Conservation (phyloP, 352 stramenopile species). For the Phytopythium aichiense region DNA sequence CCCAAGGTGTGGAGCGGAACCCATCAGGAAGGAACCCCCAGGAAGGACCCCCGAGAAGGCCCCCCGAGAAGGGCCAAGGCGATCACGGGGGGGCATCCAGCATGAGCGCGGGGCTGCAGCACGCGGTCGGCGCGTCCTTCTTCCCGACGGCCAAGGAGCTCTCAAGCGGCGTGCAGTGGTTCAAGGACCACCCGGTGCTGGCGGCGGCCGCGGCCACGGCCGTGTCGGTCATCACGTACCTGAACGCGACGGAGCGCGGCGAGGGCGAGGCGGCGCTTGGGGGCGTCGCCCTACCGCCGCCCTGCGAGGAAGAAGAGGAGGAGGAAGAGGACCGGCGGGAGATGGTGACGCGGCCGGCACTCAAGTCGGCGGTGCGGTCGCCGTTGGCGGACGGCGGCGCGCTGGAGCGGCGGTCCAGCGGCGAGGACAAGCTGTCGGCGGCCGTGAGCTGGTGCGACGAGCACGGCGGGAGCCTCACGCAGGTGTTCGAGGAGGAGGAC, state of each 20-base stretch:
- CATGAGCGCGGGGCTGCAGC: conserved; percentile 3
- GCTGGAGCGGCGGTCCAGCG: conserved; percentile 16
- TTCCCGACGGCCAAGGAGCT: conserved; percentile 85
- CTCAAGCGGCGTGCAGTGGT: conserved; percentile 79
- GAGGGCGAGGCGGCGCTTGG: conserved; percentile 4
- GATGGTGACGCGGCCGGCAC: conserved; percentile 1
- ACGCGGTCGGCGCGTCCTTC: conserved; percentile 51
- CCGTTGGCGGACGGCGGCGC: conserved; percentile 13
- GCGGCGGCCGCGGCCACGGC: conserved; percentile 71
- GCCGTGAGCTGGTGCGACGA: conserved; percentile 83
- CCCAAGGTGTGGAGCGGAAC: no score
- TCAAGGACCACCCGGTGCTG: conserved; percentile 81
- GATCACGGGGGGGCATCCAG: background rate
- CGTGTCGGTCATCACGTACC: conserved; percentile 82
- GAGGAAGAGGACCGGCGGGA: background rate
- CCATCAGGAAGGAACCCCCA: no score
- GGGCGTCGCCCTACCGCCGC: conserved; percentile 4
- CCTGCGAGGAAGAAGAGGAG: background rate
- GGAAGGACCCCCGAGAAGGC: no score
- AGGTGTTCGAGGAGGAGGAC: conserved; percentile 55
- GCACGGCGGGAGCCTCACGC: conserved; percentile 69
- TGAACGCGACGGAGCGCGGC: conserved; percentile 40
- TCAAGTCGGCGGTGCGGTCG: conserved; percentile 11
- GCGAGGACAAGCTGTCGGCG: conserved; percentile 43
- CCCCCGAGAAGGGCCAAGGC: no score